Evolutionary conservation across 495 filamentous ascomycete species (phyloP), one percentile per base, ranked within the genome.

Genomic region (Aspergillus bridgeri): DNA sequence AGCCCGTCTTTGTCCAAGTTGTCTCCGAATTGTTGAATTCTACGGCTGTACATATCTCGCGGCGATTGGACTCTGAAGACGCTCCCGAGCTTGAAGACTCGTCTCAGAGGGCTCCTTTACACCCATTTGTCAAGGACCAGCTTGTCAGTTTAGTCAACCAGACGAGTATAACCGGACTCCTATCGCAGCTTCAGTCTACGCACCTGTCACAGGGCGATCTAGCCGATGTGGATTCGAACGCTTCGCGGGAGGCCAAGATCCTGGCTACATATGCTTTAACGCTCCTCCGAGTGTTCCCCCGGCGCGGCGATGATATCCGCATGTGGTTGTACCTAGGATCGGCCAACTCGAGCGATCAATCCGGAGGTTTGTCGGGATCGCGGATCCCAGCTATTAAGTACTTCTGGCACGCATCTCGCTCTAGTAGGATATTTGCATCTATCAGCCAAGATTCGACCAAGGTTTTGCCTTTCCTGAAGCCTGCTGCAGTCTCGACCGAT

Each of bases 241-340:
- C 70, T 9, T 70, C 70, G 8, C 76, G 82, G 54, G 85, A 91
- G 64, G 88, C 90, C 0, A 86, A 84, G 58, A 74, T 89, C 13
- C 79, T 97, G 47, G 92, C 95, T 47, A 89, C 85, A 47, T 98
- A 96, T 67, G 89, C 91, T 3, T 76, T 98, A 44, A 94, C 89
- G 15, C 73, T 99, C 8, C 73, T 98, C 6, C 84, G 88, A 56
- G 89, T 91, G 54, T 99, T 99, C 62, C 94, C 92, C 19, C 79
- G 82, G 8, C 81, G 84, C 42, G 83, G 86, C 19, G 91, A 96
- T 64, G 95, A 98, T 52, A 95, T 98, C 51, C 87, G 92, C 1
- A 96, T 98, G 90, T 95, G 94, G 79, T 75, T 99, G 5, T 98
- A 92, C 61, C 75, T 92, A 15, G 88, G 91, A 0, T 91, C 91